A percentile compares a stretch with the other conserved stretches of the same genome.
phyloP scores from a whole-genome alignment of 2,329 filamentous ascomycete species.

The Nemania sp. region DNA sequence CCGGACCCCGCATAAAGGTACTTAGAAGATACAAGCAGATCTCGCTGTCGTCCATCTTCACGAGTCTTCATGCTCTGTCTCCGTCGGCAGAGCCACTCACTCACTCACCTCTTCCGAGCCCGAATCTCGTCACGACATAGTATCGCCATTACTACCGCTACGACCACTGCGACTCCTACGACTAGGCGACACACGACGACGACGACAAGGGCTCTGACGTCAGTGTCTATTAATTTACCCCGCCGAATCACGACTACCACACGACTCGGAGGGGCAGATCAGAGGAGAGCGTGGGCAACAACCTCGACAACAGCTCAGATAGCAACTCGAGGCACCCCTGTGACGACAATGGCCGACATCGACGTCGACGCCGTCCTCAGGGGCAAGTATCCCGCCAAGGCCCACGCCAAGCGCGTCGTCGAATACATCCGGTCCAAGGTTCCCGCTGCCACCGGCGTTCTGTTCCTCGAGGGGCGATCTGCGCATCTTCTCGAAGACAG shows the following conservation, averaged over 20 bases:
- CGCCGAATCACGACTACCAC: slow-evolving; percentile 19
- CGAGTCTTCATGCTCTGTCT: neutral
- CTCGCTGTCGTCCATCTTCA: neutral
- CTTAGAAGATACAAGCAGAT: no score
- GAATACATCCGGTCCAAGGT: slow-evolving; percentile 73
- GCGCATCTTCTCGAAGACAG: slow-evolving; percentile 86
- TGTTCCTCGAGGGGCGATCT: slow-evolving; percentile 88
- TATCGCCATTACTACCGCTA: neutral
- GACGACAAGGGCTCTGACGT: neutral
- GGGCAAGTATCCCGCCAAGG: slow-evolving; percentile 80
- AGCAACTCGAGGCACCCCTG: slow-evolving; percentile 19
- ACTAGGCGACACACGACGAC: neutral
- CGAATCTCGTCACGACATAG: neutral
- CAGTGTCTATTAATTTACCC: slow-evolving; percentile 29
- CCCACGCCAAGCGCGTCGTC: slow-evolving; percentile 82
- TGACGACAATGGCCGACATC: slow-evolving; percentile 38
- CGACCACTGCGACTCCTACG: neutral
- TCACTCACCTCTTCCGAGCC: neutral
- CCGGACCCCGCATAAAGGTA: no score
- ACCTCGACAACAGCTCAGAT: neutral
- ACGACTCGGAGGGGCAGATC: slow-evolving; percentile 1
- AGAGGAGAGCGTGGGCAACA: slow-evolving; percentile 5
- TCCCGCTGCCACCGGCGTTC: slow-evolving; percentile 68
- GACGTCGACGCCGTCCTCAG: slow-evolving; percentile 58
- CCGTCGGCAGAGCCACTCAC: neutral